Evolutionary conservation across 129 eudicot genomes (phyloP), one percentile per base, ranked within the genome.

Genomic region (Daucus carota): DNA sequence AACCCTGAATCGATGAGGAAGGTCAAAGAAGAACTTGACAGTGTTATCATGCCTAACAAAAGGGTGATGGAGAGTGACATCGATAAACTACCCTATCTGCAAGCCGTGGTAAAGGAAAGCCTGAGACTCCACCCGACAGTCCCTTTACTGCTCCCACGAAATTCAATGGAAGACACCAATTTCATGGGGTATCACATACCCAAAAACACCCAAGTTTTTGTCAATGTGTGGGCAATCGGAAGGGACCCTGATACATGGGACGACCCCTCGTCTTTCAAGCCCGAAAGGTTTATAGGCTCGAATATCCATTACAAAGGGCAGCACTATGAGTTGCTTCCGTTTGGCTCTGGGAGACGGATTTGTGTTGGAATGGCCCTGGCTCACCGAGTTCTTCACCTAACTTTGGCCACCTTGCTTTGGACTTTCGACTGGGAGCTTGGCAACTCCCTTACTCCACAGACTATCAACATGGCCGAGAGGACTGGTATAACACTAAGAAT

Each of bases 101-200:
- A 52, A 8, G 81, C 81, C 6, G 75, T 77, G 20, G 70, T 70
- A 52, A 77, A 77, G 81, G 81, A 77, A 70, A 77, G 68, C 0
- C 24, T 78, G 40, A 50, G 81, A 5, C 28, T 78, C 38, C 76
- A 78, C 18, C 71, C 76, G 0, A 38, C 70, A 70, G 1, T 54
- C 9, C 81, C 76, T 36, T 9, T 70, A 16, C 76, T 71, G 6
- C 22, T 78, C 17, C 76, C 81, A 38, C 34, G 81, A 24, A 78
- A 78, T 12, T 8, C 81, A 24, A 78, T 40, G 44, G 22, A 78
- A 38, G 81, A 78, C 22, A 15, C 76, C 28, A 42, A 70, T 20
- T 78, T 70, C 45, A 71, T 78, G 81, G 81, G 81, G 9, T 71
- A 78, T 13, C 57, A 33, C 32, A 42, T 78, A 36, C 81, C 81